Evolutionary conservation across 306 rosid genomes (phyloP), one percentile per base, ranked within the genome.

Genomic region (Vigna unguiculata): DNA sequence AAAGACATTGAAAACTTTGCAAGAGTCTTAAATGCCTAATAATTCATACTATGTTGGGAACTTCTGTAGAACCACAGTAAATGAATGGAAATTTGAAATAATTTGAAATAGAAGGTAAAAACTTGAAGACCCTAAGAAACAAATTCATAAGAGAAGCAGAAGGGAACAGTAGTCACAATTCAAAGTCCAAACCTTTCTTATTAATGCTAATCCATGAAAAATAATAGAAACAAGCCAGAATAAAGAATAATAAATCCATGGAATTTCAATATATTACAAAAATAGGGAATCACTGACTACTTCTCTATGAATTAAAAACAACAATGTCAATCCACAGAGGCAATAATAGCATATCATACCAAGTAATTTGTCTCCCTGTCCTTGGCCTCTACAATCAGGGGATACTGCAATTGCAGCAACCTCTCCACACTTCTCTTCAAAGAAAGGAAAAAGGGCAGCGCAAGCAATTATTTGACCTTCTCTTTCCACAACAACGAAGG

Each of bases 381-480:
- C 97, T 80, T 89, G 91, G 71, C 94, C 94, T 36, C 84, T 91
- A 69, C 97, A 89, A 68, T 91, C 93, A 0, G 97, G 84, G 75
- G 94, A 87, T 78, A 91, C 95, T 38, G 90, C 94, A 66, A 91
- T 85, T 34, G 95, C 91, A 76, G 94, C 95, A 71, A 89, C 86
- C 87, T 91, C 97, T 61, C 90, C 95, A 80, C 94, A 91, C 77
- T 85, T 91, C 71, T 89, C 93, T 70, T 86, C 90, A 47, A 30
- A 78, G 90, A 81, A 91, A 69, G 91, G 91, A 70, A 89, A 86
- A 66, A 91, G 91, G 19, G 93, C 93, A 67, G 87, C 93, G 69
- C 90, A 89, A 4, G 97, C 97, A 82, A 89, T 89, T 71, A 91
- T 85, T 72, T 91, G 94, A 55, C 97, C 97, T 84, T 91, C 95